A percentile compares a stretch with the other conserved stretches of the same genome.
phyloP scores from a whole-genome alignment of 305 asterid genomes.

The Solanum chacoense region DNA sequence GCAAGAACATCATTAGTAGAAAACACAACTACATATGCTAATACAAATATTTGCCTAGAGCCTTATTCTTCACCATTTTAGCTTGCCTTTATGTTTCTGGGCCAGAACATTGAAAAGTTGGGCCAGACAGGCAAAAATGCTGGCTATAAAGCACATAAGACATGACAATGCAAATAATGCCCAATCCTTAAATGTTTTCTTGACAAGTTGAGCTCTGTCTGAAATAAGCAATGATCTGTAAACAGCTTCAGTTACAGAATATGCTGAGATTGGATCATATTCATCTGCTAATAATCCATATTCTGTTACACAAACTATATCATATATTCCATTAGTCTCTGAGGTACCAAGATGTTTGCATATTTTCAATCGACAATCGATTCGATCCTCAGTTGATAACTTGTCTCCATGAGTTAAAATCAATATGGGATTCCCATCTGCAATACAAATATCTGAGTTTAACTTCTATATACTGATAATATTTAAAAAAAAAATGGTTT shows the following conservation, averaged over 20 bases:
- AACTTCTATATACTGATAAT: background rate
- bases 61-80: background rate
- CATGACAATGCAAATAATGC: background rate
- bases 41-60: background rate
- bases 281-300: slow-evolving; percentile 16
- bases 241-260: slow-evolving; percentile 16
- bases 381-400: slow-evolving; percentile 15
- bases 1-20: background rate
- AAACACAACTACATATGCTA: background rate
- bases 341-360: slow-evolving; percentile 12
- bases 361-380: slow-evolving; percentile 13
- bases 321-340: slow-evolving; percentile 12
- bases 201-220: slow-evolving; percentile 14
- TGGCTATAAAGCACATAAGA: slow-evolving; percentile 3
- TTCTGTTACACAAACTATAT: slow-evolving; percentile 18
- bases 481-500: background rate
- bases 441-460: background rate
- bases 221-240: slow-evolving; percentile 16
- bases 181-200: slow-evolving; percentile 9
- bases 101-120: background rate
- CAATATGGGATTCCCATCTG: slow-evolving; percentile 17
- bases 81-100: background rate
- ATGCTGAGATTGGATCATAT: slow-evolving; percentile 15
- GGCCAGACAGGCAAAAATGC: slow-evolving; percentile 9
- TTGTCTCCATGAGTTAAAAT: slow-evolving; percentile 24